These are phyloP conservation scores for Atkinsonella texensis DNA, from an alignment of 2,329 filamentous ascomycete genomes.

Conservation along the genomic window DNA sequence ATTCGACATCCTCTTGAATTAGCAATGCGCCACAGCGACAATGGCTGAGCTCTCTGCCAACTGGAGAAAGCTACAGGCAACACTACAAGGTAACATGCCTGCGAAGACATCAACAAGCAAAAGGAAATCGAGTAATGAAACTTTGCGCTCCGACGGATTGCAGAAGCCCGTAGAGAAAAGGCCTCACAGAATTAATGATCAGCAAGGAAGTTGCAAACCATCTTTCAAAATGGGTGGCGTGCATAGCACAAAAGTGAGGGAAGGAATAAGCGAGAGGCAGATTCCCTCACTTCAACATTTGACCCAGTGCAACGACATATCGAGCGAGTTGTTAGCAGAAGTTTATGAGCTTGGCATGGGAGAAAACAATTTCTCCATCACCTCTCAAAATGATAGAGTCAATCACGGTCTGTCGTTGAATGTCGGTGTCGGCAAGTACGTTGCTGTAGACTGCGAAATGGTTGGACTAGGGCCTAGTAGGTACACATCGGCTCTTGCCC, in stretches of 20 bases:
- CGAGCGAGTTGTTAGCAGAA: constrained; percentile 46
- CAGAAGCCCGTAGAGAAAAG: constrained; percentile 13
- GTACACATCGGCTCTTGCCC: constrained; percentile 64
- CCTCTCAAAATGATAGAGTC: constrained; percentile 36
- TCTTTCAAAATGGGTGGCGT: constrained; percentile 40
- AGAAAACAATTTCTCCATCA: constrained; percentile 34
- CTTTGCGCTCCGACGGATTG: constrained; percentile 17
- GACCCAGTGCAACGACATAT: constrained; percentile 49
- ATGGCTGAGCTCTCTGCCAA: constrained; percentile 50
- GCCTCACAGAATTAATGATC: neutral
- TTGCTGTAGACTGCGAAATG: constrained; percentile 97
- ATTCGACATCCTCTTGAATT: neutral
- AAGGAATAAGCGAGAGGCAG: constrained; percentile 25
- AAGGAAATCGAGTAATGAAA: constrained; percentile 26
- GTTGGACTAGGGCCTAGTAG: constrained; percentile 69
- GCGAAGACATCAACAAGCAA: constrained; percentile 26
- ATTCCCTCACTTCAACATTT: constrained; percentile 47
- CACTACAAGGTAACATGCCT: constrained; percentile 35
- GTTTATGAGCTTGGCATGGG: constrained; percentile 46
- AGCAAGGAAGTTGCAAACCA: constrained; percentile 9
- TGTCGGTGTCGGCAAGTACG: constrained; percentile 71
- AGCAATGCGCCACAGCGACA: constrained; percentile 3
- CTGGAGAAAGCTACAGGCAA: constrained; percentile 67
- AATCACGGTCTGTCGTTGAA: constrained; percentile 52
- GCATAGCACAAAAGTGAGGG: constrained; percentile 34